A percentile compares a stretch with the other conserved stretches of the same genome.
phyloP scores from a whole-genome alignment of 75 land plant genomes.

The Sequoia sempervirens region DNA sequence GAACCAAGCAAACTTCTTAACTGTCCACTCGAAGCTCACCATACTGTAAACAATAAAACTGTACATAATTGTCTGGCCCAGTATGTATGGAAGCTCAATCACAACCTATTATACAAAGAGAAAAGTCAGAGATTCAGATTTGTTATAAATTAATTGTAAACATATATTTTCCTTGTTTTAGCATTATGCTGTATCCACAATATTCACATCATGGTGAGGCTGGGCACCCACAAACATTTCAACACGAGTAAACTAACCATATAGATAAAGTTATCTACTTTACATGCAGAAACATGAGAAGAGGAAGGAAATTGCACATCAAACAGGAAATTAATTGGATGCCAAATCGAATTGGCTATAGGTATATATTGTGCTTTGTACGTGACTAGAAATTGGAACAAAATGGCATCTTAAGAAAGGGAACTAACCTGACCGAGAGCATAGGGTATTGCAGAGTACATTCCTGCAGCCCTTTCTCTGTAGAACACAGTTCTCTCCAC shows the following conservation, averaged over 20 bases:
- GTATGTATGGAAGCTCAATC: conserved; percentile 33
- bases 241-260: too few species aligned
- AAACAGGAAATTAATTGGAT: background rate
- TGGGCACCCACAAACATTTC: too few species aligned
- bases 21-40: conserved; percentile 86
- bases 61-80: conserved; percentile 22
- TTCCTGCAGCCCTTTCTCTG: conserved; percentile 84
- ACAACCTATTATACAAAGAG: conserved; percentile 15
- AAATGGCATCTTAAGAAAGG: background rate
- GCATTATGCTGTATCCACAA: background rate
- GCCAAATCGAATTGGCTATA: background rate
- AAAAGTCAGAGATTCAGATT: background rate
- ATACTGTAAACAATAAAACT: conserved; percentile 32
- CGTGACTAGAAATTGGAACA: background rate
- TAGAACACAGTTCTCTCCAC: conserved; percentile 81
- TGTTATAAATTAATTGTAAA: background rate
- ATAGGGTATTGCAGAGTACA: conserved; percentile 85
- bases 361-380: background rate
- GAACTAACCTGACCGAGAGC: conserved; percentile 72
- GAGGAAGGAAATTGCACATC: background rate
- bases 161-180: background rate
- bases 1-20: conserved; percentile 78
- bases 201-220: too few species aligned
- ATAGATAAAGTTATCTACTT: too few species aligned
- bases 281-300: background rate